Base-by-base conservation (phyloP, 495 filamentous ascomycete species). In the Neurospora pannonica region DNA sequence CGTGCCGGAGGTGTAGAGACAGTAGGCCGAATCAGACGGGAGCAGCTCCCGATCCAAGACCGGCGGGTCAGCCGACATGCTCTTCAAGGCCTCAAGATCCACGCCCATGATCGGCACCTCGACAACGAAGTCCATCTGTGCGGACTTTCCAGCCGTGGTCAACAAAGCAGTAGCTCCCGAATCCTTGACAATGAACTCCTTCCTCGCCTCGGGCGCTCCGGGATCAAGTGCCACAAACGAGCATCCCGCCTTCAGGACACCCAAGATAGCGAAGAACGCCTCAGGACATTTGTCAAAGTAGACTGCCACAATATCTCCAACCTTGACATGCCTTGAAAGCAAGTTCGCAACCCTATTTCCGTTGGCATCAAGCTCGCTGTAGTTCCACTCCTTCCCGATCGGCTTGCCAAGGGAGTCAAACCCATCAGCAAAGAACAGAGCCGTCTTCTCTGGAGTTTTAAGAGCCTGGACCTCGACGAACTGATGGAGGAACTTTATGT, bases 211-310 rank as follows among this genome's bases (percentile, higher is more conserved):
- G 0, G 93, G 93, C 0, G 92, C 88, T 9, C 80, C 86, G 3
- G 87, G 90, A 84, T 91, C 94, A 42, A 91, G 84, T 0, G 94
- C 93, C 24, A 97, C 85, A 82, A 94, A 98, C 1, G 90, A 88
- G 77, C 92, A 95, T 0, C 94, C 95, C 7, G 90, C 89, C 80
- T 96, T 96, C 69, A 96, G 82, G 60, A 95, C 90, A 6, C 92
- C 94, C 7, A 96, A 84, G 31, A 95, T 93, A 3, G 92, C 89
- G 74, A 94, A 90, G 67, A 91, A 94, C 11, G 93, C 88, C 70
- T 92, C 89, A 1, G 93, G 90, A 75, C 89, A 93, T 80, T 95
- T 95, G 71, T 94, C 89, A 77, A 97, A 95, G 78, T 91, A 92
- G 9, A 93, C 89, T 0, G 89, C 92, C 21, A 97, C 84, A n/a